Evolutionary conservation across 768 basidiomycete species (phyloP), one percentile per base, ranked within the genome.

Genomic region (Lentinus brumalis): DNA sequence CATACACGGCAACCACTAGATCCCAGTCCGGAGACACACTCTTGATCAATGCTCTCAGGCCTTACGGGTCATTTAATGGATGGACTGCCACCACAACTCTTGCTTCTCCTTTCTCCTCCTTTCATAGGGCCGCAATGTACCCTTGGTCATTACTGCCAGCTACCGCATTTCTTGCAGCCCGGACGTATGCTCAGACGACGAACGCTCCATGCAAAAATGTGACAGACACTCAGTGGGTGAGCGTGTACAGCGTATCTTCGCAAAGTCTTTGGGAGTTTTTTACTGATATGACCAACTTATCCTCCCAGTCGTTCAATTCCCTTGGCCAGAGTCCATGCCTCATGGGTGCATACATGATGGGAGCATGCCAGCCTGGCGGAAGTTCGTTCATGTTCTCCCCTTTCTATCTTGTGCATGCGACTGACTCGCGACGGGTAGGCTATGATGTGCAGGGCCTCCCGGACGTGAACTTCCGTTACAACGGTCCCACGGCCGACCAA

Each of bases 281-380:
- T 26, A 26, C 21, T 26, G 35, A 3, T 1, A 11, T 11, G 35
- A 35, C 35, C 44, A 45, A 15, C 44, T 5, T n/a, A 42, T 42
- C 12, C 29, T 26, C 29, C 46, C 53, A 83, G 83, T 66, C 75
- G 21, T 76, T 66, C 64, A 84, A 81, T 64, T 73, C 76, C 0
- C 47, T 70, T 0, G 50, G 59, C 1, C 78, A 81, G 57, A 78
- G 69, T 62, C 82, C 82, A 38, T 84, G 82, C 60, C 63, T 73
- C n/a, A 74, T 83, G 38, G 77, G 78, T 8, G 68, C 76, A n/a
- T 73, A 71, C 39, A 70, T 81, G 0, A 78, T 74, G 53, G 78
- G 75, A 3, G 78, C 73, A 9, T 83, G 81, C 67, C 70, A 73
- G 14, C 49, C 55, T 29, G 69, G 68, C 47, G 75, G 75, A 50